Evolutionary conservation across 2,329 filamentous ascomycete genomes (phyloP).

Genomic region (Ophiostoma fasciatum): DNA sequence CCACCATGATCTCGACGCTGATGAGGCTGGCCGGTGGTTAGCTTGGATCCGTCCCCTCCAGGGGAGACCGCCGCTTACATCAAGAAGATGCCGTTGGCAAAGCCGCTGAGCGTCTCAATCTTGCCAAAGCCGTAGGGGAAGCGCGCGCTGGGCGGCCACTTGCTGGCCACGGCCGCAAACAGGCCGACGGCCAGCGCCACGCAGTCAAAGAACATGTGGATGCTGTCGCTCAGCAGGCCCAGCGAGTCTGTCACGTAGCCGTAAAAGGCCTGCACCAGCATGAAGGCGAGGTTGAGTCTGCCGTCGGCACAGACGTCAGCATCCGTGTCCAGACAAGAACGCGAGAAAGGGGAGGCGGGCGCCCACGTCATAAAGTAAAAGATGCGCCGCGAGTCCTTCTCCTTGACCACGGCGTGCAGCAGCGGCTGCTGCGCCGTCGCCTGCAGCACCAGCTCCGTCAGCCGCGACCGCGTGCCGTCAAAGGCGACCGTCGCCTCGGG

Average conservation of each 20-base stretch:
- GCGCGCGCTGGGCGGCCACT: constrained; percentile 78
- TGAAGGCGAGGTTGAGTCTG: constrained; percentile 87
- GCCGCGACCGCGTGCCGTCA: constrained; percentile 42
- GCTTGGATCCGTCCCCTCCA: background rate
- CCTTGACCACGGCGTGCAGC: constrained; percentile 69
- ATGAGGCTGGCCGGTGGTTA: constrained; percentile 47
- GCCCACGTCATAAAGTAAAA: constrained; percentile 90
- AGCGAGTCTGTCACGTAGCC: constrained; percentile 87
- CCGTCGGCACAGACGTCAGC: background rate
- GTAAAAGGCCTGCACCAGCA: constrained; percentile 88
- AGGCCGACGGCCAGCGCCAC: constrained; percentile 81
- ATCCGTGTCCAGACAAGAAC: too few relatives aligned
- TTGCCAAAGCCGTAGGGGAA: constrained; percentile 97
- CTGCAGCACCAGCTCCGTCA: constrained; percentile 61
- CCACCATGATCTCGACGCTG: constrained; percentile 89
- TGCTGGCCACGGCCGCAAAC: constrained; percentile 85
- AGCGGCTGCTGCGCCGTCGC: constrained; percentile 59
- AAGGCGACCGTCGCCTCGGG: constrained; percentile 14
- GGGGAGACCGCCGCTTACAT: constrained; percentile 40
- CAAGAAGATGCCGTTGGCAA: constrained; percentile 89
- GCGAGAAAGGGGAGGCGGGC: background rate
- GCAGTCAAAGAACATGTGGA: constrained; percentile 99
- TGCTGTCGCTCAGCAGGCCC: constrained; percentile 89
- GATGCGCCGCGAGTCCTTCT: constrained; percentile 86
- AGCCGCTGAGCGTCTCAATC: constrained; percentile 88